These are phyloP conservation scores for Penicillium polonicum DNA, from an alignment of 2,329 filamentous ascomycete species.

Conservation along the genomic window DNA sequence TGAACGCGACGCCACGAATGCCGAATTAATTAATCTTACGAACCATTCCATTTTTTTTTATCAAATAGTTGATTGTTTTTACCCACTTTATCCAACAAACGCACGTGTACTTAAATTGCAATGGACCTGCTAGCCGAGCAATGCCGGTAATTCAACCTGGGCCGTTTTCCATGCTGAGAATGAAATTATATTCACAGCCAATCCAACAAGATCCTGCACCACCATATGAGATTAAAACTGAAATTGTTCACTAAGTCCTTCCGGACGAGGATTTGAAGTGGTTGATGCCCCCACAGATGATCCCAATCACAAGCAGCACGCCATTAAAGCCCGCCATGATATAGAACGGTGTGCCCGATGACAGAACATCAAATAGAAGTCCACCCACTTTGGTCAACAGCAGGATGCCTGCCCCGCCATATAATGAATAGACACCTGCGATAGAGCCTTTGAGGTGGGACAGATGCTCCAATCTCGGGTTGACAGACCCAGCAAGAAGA, in stretches of 20 bases:
- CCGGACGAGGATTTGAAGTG: constrained; percentile 18
- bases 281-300: constrained; percentile 30
- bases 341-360: constrained; percentile 80
- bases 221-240: neutral
- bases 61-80: neutral
- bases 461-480: constrained; percentile 35
- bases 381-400: constrained; percentile 90
- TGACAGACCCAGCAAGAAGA: constrained; percentile 25
- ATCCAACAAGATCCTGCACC: neutral
- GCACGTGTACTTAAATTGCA: neutral
- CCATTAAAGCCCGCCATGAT: constrained; percentile 90
- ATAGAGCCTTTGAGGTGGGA: constrained; percentile 85
- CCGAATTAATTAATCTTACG: neutral
- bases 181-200: neutral
- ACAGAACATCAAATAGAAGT: constrained; percentile 73
- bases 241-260: constrained; percentile 1
- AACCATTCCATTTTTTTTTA: neutral
- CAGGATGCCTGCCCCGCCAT: constrained; percentile 84
- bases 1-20: neutral
- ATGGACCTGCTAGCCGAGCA: neutral
- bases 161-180: neutral
- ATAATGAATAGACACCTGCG: constrained; percentile 89
- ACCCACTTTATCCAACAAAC: neutral
- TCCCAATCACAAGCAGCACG: constrained; percentile 55
- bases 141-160: neutral